Percentiles rank a stretch among this genome's conserved stretches.
Conservation (phyloP, 371 early-diverging fungal genomes). For the Mucor mucedo region DNA sequence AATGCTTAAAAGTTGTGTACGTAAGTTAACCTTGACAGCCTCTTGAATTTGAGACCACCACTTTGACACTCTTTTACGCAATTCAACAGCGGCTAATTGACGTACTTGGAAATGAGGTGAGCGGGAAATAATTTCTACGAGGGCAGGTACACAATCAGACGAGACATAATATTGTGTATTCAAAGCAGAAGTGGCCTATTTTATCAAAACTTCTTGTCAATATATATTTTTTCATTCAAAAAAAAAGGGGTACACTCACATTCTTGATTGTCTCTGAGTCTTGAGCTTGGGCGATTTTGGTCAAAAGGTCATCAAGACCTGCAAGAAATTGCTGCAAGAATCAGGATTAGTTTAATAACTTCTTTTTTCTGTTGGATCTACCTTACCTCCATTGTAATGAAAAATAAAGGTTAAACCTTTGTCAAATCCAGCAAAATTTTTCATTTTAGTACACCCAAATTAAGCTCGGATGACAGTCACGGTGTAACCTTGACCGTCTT, state of each 20-base stretch:
- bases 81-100: constrained; percentile 90
- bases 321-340: constrained; percentile 44
- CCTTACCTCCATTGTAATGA: constrained; percentile 1
- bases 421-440: not conserved
- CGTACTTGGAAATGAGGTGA: constrained; percentile 70
- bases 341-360: not conserved
- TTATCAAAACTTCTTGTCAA: not conserved
- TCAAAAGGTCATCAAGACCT: constrained; percentile 48
- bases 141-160: constrained; percentile 72
- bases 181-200: constrained; percentile 68
- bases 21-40: constrained; percentile 58
- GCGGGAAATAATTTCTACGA: constrained; percentile 65
- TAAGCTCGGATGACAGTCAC: not conserved
- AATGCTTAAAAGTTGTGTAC: constrained; percentile 68
- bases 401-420: not conserved
- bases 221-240: not conserved
- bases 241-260: constrained; percentile 29
- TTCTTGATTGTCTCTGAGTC: constrained; percentile 57
- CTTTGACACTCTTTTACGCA: constrained; percentile 76
- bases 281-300: constrained; percentile 48
- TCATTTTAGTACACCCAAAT: not conserved
- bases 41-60: constrained; percentile 75
- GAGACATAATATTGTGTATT: constrained; percentile 70
- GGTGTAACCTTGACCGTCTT: not conserved
- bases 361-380: not conserved